Conservation (phyloP, 1,139 yeast genomes). For the Sugiyamaella sp. region DNA sequence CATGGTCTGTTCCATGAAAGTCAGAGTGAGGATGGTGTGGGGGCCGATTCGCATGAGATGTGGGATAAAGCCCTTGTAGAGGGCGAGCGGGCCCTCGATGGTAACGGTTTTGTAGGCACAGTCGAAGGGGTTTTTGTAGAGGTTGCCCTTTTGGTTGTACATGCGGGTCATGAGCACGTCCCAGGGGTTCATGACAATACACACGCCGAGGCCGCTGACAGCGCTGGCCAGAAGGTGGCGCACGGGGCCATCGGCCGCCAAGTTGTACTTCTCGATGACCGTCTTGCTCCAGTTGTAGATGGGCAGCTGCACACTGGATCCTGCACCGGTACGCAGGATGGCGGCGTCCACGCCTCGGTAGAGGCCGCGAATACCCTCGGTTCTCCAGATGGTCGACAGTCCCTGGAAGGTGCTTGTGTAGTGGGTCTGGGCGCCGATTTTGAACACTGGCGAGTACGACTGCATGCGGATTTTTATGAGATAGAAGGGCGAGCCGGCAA, state of each 20-base stretch:
- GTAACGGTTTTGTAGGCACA: slow-evolving; percentile 80
- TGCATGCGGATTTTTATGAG: slow-evolving; percentile 96
- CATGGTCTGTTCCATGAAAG: slow-evolving; percentile 96
- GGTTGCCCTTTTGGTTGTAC: slow-evolving; percentile 89
- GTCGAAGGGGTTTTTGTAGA: slow-evolving; percentile 85
- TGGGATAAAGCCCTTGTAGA: slow-evolving; percentile 94
- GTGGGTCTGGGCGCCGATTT: slow-evolving; percentile 91
- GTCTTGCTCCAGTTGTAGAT: slow-evolving; percentile 79
- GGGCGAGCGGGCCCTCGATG: slow-evolving; percentile 82
- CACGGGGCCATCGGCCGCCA: slow-evolving; percentile 64
- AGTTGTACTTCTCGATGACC: slow-evolving; percentile 52
- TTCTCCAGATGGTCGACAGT: slow-evolving; percentile 56
- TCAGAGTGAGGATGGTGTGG: slow-evolving; percentile 86
- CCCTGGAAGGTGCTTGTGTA: slow-evolving; percentile 75
- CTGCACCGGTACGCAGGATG: slow-evolving; percentile 89
- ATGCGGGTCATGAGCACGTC: slow-evolving; percentile 93
- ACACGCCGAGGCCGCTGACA: slow-evolving; percentile 87
- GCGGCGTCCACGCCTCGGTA: slow-evolving; percentile 96
- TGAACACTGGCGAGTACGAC: slow-evolving; percentile 67
- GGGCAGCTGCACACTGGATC: slow-evolving; percentile 95
- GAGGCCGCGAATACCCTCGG: slow-evolving; percentile 78
- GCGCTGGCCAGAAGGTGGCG: slow-evolving; percentile 78
- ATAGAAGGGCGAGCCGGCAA: slow-evolving; percentile 87
- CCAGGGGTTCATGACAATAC: slow-evolving; percentile 96
- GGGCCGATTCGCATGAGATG: slow-evolving; percentile 93